A percentile compares a stretch with the other conserved stretches of the same genome.
Evolutionary conservation across 2,329 filamentous ascomycete species (phyloP).

Genomic region (Fusarium duplospermum): DNA sequence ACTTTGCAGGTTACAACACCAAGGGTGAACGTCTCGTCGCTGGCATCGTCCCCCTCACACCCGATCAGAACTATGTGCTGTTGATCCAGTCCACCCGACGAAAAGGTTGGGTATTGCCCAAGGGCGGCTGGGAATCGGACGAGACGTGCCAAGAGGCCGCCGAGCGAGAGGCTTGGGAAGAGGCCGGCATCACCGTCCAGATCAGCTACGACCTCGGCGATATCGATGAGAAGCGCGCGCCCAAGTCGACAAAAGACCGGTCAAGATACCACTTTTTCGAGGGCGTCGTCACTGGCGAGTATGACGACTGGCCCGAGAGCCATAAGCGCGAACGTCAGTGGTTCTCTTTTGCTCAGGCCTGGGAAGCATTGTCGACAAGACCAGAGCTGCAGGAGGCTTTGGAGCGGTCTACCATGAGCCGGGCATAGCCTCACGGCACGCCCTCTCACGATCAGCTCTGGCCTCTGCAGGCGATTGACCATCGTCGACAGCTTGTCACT

Average conservation of each 20-base stretch:
- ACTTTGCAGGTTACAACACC: slow-evolving; percentile 81
- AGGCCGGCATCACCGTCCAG: slow-evolving; percentile 89
- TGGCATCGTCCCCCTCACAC: slow-evolving; percentile 89
- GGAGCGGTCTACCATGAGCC: slow-evolving; percentile 79
- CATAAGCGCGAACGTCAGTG: slow-evolving; percentile 91
- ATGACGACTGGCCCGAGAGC: slow-evolving; percentile 91
- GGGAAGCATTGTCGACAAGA: slow-evolving; percentile 77
- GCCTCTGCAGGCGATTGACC: not conserved
- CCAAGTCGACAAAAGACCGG: slow-evolving; percentile 75
- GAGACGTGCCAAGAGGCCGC: slow-evolving; percentile 89
- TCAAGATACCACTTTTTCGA: slow-evolving; percentile 85
- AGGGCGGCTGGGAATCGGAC: slow-evolving; percentile 97
- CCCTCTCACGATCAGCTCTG: slow-evolving; percentile 1
- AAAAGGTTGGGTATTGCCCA: slow-evolving; percentile 95
- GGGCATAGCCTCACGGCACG: slow-evolving; percentile 35
- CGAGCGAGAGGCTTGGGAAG: slow-evolving; percentile 94
- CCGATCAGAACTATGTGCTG: slow-evolving; percentile 88
- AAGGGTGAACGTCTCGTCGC: slow-evolving; percentile 95
- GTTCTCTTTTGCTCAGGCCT: slow-evolving; percentile 89
- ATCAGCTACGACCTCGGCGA: slow-evolving; percentile 88
- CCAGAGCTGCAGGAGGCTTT: slow-evolving; percentile 92
- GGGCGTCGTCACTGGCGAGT: slow-evolving; percentile 86
- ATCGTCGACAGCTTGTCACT: not conserved
- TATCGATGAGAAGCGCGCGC: slow-evolving; percentile 85
- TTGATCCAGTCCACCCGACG: slow-evolving; percentile 93